These are phyloP conservation scores for Hirsutella minnesotensis DNA, from an alignment of 2,329 filamentous ascomycete species.

Conservation along the genomic window DNA sequence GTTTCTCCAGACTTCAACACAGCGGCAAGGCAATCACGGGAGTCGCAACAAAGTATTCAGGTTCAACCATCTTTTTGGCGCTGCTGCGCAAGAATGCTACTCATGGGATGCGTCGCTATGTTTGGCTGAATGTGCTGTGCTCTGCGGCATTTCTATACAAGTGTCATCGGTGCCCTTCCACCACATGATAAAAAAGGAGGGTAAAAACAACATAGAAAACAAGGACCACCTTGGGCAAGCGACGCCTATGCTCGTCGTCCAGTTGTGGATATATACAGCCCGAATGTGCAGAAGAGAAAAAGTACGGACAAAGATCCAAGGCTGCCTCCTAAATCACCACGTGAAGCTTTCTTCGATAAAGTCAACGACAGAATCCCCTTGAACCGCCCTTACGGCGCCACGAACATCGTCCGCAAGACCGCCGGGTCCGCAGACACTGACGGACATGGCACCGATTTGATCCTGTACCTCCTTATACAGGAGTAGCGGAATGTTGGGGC, in stretches of 20 bases:
- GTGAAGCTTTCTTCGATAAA: conserved; percentile 71
- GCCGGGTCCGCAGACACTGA: conserved; percentile 70
- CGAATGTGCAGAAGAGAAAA: conserved; percentile 4
- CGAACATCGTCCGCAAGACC: conserved; percentile 66
- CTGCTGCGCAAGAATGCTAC: neutral
- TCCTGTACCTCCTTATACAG: conserved; percentile 70
- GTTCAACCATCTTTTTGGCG: neutral
- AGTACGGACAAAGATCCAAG: conserved; percentile 2
- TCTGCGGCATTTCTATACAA: conserved; percentile 2
- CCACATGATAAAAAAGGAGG: neutral
- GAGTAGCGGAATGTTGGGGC: conserved; percentile 72
- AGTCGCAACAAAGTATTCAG: no score
- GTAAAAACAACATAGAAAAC: neutral
- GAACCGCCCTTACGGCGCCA: conserved; percentile 50
- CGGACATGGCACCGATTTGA: conserved; percentile 79
- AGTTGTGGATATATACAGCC: conserved; percentile 1
- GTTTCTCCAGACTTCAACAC: no score
- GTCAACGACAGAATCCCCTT: conserved; percentile 55
- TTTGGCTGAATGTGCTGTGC: neutral
- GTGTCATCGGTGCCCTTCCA: neutral
- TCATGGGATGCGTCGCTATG: conserved; percentile 1
- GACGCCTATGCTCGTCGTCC: neutral
- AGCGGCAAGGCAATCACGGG: no score
- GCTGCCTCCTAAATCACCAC: conserved; percentile 29
- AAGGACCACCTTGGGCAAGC: neutral